Evolutionary conservation across 1,284 basidiomycete species (phyloP), one percentile per base, ranked within the genome.

Genomic region (Pulveroboletus sp.): DNA sequence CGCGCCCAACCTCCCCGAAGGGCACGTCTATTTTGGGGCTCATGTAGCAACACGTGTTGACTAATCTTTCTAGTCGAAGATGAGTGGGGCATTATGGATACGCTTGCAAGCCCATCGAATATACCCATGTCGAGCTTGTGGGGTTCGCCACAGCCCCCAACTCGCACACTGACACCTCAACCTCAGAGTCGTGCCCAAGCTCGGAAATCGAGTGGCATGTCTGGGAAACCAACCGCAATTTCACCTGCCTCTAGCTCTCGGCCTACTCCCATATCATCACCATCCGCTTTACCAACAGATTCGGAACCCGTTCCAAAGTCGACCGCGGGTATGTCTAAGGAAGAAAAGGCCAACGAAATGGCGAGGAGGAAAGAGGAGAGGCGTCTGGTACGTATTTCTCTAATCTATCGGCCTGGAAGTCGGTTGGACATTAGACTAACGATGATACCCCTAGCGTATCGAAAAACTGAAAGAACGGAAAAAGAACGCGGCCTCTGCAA

Each of bases 331-430:
- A 78, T 94, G 80, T 82, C 83, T 36, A 95, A 93, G 70, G 94
- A 95, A 72, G 93, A 94, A 62, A 94, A 89, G 73, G 91, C 91
- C 0, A 85, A 84, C 26, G 94, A 96, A 76, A 91, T 96, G 86
- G 89, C 89, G 15, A 79, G 91, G 59, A 77, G 93, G 59, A 89
- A 94, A 66, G 94, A 96, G 71, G 94, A 96, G 72, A 78, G 94
- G 47, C 93, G 90, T 72, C 82, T 89, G 79, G 90, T 89, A 50
- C 33, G 82, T 63, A 7, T 36, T 14, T 54, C 31, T 45, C 7
- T 8, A 35, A 18, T 2, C 4, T 7, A 5, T 39, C 31, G 28
- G 22, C 10, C 22, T 24, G 53, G 7, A 38, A 25, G 24, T 4
- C 28, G 12, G 29, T 35, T 6, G 15, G 33, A 28, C 38, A 36